These are phyloP conservation scores for Xylaria cubensis DNA, from an alignment of 495 filamentous ascomycete genomes.

Conservation along the genomic window DNA sequence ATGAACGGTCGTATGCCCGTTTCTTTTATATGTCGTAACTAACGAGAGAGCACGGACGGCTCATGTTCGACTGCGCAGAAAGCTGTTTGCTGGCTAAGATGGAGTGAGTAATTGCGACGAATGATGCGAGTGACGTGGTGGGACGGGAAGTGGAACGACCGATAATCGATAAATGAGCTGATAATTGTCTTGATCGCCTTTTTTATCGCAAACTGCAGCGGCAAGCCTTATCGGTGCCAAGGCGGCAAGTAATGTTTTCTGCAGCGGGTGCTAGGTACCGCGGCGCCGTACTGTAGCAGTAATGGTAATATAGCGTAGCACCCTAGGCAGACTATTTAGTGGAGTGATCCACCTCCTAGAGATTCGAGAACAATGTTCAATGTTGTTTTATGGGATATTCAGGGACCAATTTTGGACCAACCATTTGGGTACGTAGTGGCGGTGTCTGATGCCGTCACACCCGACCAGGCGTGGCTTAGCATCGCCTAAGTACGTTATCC, in stretches of 20 bases:
- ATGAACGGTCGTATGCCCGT: conserved; percentile 1
- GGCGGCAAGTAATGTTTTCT: conserved; percentile 6
- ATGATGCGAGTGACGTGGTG: conserved; percentile 23
- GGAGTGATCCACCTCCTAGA: conserved; percentile 3
- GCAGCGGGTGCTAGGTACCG: not conserved
- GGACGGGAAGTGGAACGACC: conserved; percentile 22
- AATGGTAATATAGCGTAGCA: not conserved
- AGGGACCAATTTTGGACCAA: conserved; percentile 7
- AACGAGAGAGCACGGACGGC: not conserved
- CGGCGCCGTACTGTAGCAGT: not conserved
- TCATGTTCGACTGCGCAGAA: not conserved
- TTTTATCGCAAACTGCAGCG: not conserved
- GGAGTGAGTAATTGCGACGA: not conserved
- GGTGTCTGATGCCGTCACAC: conserved; percentile 30
- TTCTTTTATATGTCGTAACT: not conserved
- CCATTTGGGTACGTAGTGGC: not conserved
- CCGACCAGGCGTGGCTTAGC: conserved; percentile 32
- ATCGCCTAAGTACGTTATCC: conserved; percentile 15
- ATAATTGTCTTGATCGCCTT: not conserved
- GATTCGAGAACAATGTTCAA: conserved; percentile 13
- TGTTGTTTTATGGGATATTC: conserved; percentile 4
- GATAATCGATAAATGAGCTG: conserved; percentile 25
- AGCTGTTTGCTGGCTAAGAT: not conserved
- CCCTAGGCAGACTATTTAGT: conserved; percentile 18
- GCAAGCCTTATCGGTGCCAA: conserved; percentile 17